These are phyloP conservation scores for Blumeriella jaapii DNA, from an alignment of 2,329 filamentous ascomycete genomes.

Conservation along the genomic window DNA sequence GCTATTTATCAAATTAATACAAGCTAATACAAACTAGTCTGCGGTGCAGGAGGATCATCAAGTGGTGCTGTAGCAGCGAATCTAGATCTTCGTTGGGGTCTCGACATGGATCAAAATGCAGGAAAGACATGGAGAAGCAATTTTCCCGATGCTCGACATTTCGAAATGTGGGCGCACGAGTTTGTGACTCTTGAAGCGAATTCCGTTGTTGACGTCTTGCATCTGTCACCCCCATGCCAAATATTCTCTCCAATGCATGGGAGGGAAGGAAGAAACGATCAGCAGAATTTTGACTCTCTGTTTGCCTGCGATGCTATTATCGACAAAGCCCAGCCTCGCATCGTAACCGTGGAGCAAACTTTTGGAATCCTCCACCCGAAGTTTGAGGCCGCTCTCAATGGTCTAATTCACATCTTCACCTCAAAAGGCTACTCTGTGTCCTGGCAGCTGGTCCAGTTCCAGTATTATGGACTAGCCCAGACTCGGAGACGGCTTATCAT, in stretches of 20 bases:
- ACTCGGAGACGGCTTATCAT: constrained; percentile 36
- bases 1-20: not conserved
- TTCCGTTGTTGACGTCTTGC: constrained; percentile 50
- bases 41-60: constrained; percentile 60
- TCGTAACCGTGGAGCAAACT: constrained; percentile 70
- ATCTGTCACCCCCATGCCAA: constrained; percentile 69
- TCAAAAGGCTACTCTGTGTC: constrained; percentile 53
- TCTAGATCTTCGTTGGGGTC: constrained; percentile 43
- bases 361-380: constrained; percentile 42
- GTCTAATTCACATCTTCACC: constrained; percentile 51
- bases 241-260: constrained; percentile 64
- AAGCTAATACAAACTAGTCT: constrained; percentile 33
- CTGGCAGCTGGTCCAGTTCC: constrained; percentile 48
- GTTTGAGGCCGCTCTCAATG: constrained; percentile 9
- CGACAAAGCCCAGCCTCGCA: constrained; percentile 44
- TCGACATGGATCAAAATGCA: constrained; percentile 42
- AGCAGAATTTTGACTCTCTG: constrained; percentile 50
- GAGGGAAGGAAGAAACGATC: constrained; percentile 42
- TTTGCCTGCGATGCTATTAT: constrained; percentile 44
- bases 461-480: constrained; percentile 28
- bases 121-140: constrained; percentile 10
- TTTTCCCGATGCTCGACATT: constrained; percentile 16
- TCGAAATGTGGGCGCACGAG: constrained; percentile 33
- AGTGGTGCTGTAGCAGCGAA: constrained; percentile 49
- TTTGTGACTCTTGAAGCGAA: constrained; percentile 31